Conservation (phyloP, 2,329 filamentous ascomycete species). For the Pseudogymnoascus sp. region DNA sequence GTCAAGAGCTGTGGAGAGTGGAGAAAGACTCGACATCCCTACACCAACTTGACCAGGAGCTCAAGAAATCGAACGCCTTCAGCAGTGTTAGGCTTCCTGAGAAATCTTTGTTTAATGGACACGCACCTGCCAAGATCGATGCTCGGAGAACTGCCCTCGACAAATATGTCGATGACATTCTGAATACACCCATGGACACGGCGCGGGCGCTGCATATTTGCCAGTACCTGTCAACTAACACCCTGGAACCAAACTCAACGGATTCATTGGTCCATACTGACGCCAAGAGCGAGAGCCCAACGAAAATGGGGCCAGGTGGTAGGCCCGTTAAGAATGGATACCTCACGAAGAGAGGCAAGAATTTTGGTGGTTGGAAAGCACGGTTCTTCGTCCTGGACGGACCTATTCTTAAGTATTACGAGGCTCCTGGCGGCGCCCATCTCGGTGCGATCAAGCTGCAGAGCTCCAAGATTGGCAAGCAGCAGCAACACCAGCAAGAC, state of each 20-base stretch:
- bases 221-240: conserved; percentile 69
- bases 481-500: conserved; percentile 57
- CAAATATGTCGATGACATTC: conserved; percentile 73
- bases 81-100: conserved; percentile 68
- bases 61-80: conserved; percentile 69
- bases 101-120: conserved; percentile 77
- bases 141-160: conserved; percentile 75
- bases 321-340: conserved; percentile 77
- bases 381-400: conserved; percentile 64
- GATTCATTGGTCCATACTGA: conserved; percentile 40
- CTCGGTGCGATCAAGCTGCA: conserved; percentile 88
- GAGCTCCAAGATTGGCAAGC: conserved; percentile 88
- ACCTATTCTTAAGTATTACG: conserved; percentile 77
- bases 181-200: conserved; percentile 76
- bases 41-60: conserved; percentile 69
- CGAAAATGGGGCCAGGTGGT: conserved; percentile 51
- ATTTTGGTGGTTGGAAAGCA: conserved; percentile 98
- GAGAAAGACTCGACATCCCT: conserved; percentile 86
- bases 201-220: conserved; percentile 73
- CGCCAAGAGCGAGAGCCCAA: conserved; percentile 31
- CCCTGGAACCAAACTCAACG: conserved; percentile 54
- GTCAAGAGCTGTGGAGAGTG: conserved; percentile 80
- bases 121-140: conserved; percentile 90
- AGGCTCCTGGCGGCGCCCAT: conserved; percentile 81
- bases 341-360: conserved; percentile 93